Evolutionary conservation across 164 flowering plant species (phyloP), one percentile per base, ranked within the genome.

Genomic region (Piper betle): DNA sequence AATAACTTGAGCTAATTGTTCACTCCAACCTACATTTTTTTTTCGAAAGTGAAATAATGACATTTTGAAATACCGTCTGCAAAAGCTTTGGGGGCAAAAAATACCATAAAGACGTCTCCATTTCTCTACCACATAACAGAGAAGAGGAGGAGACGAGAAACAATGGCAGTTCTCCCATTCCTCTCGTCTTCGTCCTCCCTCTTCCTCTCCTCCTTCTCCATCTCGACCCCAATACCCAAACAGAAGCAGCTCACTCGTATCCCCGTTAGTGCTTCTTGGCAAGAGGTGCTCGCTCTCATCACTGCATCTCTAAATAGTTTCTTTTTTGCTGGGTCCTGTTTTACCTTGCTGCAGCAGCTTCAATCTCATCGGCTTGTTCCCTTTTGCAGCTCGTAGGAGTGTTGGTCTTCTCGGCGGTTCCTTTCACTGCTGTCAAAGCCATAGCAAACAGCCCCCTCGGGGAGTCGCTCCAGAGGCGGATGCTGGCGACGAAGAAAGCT

Each of bases 371-470:
- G 13, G 10, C 48, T 16, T n/a, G 15, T 19, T 15, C 3, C 37
- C 6, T 2, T 41, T 41, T 68, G 69, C 64, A 87, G 98, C 82
- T 93, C 39, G 92, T 83, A 4, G 99, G 96, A 7, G 94, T 93
- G 52, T 58, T 90, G 62, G 68, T 93, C 3, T 85, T 93, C 80
- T 93, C 99, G 4, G 96, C 99, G 39, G 74, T 93, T 74, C 97
- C 97, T 18, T 93, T 90, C 80, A 90, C 97, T 11, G 91, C 82
- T 3, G 97, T 93, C 52, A 93, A 93, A 74, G 86, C 85, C 69
- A 82, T 93, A 0, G 96, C 97, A 43, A 90, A 86, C 72, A 88
- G 96, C 67, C 81, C 96, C 3, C 62, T 93, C 0, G 97, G 92
- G 37, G 87, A 78, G 62, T 60, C 71, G 38, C 84, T 93, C 40